These are phyloP conservation scores for Exophiala lecanii-corni DNA, from an alignment of 2,329 filamentous ascomycete genomes.

Conservation along the genomic window DNA sequence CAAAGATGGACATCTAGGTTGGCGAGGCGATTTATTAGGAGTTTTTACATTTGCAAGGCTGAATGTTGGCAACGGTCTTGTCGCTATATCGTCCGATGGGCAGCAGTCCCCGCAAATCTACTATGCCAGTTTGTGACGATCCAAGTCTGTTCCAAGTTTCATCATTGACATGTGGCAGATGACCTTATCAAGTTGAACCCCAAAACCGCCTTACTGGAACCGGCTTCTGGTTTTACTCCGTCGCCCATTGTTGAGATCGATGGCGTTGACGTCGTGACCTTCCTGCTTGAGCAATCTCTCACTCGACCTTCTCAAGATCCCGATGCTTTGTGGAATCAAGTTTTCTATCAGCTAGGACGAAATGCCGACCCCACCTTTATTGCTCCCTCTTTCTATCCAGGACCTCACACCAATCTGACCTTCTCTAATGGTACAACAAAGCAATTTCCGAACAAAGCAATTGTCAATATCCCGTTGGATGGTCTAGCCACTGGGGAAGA, in stretches of 20 bases:
- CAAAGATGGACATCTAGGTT: slow-evolving; percentile 57
- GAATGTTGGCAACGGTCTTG: slow-evolving; percentile 9
- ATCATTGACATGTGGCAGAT: slow-evolving; percentile 13
- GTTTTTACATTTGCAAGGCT: slow-evolving; percentile 28
- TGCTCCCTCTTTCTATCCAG: slow-evolving; percentile 27
- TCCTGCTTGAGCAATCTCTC: slow-evolving; percentile 26
- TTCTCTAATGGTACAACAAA: slow-evolving; percentile 32
- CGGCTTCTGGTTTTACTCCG: slow-evolving; percentile 18
- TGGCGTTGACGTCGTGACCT: slow-evolving; percentile 29
- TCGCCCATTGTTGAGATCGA: slow-evolving; percentile 32
- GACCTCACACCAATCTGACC: slow-evolving; percentile 28
- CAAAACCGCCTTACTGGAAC: background rate
- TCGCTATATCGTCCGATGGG: slow-evolving; percentile 15
- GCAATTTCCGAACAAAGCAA: slow-evolving; percentile 28
- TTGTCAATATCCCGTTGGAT: slow-evolving; percentile 11
- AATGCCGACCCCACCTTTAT: slow-evolving; percentile 1
- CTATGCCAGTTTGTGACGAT: slow-evolving; percentile 44
- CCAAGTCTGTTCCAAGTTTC: slow-evolving; percentile 1
- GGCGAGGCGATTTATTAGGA: slow-evolving; percentile 14
- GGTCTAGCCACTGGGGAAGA: slow-evolving; percentile 29
- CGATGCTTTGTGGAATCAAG: slow-evolving; percentile 32
- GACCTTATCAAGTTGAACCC: slow-evolving; percentile 14
- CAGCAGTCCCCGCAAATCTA: slow-evolving; percentile 11
- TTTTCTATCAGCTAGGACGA: slow-evolving; percentile 27
- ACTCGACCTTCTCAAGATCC: slow-evolving; percentile 25